Conservation (phyloP, 305 asterid species). For the Fraxinus latifolia region DNA sequence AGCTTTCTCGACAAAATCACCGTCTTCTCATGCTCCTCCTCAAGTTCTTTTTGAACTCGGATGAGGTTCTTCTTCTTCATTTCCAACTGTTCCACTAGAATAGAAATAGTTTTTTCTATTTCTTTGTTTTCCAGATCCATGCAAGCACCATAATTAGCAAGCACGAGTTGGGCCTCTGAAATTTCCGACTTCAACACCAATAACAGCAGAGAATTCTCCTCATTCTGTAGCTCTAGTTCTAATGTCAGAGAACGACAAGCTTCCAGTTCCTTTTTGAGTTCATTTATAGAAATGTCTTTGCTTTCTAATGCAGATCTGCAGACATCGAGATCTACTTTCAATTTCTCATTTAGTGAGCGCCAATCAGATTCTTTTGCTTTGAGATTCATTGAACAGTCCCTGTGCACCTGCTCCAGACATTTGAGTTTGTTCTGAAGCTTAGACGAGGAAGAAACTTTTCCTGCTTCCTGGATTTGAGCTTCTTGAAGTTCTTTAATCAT, state of each 20-base stretch:
- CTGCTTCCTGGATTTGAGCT: constrained; percentile 64
- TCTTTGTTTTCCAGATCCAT: constrained; percentile 31
- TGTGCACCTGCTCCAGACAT: constrained; percentile 60
- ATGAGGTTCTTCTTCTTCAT: constrained; percentile 38
- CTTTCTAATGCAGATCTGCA: constrained; percentile 37
- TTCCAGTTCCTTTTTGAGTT: constrained; percentile 51
- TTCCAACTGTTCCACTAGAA: constrained; percentile 47
- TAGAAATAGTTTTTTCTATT: constrained; percentile 25
- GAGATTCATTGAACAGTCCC: constrained; percentile 38
- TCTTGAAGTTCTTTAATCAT: constrained; percentile 71
- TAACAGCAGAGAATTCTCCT: constrained; percentile 49
- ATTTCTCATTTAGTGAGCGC: constrained; percentile 39
- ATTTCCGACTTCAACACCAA: constrained; percentile 57
- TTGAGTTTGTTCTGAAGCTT: constrained; percentile 68
- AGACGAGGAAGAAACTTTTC: constrained; percentile 48
- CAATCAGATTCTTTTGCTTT: constrained; percentile 48
- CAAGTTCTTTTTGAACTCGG: constrained; percentile 51
- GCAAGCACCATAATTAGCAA: constrained; percentile 28
- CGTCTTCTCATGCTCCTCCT: constrained; percentile 54
- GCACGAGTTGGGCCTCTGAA: constrained; percentile 43
- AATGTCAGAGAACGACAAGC: constrained; percentile 41
- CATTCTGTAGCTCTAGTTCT: constrained; percentile 48
- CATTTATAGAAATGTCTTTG: constrained; percentile 37
- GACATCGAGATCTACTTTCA: constrained; percentile 33
- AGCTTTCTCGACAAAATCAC: constrained; percentile 39